Conservation (phyloP, 352 stramenopile genomes). For the Globisporangium perplexum region DNA sequence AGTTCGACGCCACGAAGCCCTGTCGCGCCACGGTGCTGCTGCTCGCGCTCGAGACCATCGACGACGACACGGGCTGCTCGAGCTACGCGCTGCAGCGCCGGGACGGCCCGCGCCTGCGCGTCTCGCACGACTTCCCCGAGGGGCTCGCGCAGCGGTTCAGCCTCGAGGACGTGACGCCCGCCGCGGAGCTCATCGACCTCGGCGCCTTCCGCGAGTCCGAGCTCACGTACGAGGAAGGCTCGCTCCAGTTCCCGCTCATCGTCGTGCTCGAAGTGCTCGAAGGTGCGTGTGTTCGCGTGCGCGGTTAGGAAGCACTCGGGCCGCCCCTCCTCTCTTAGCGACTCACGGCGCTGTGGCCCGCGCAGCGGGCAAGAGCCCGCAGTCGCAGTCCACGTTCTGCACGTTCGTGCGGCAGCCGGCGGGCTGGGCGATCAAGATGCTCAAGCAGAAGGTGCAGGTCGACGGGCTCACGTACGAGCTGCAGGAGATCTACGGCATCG, state of each 20-base stretch:
- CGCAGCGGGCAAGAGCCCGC: constrained; percentile 24
- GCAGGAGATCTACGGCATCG: constrained; percentile 86
- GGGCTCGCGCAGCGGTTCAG: constrained; percentile 54
- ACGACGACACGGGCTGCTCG: constrained; percentile 56
- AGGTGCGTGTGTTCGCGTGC: constrained; percentile 12
- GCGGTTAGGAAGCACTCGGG: too few relatives aligned
- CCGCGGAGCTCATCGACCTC: constrained; percentile 36
- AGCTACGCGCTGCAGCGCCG: constrained; percentile 46
- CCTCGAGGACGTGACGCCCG: constrained; percentile 16
- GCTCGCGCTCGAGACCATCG: constrained; percentile 57
- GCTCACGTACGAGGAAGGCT: constrained; percentile 36
- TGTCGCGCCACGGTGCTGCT: constrained; percentile 65
- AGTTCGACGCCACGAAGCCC: constrained; percentile 74
- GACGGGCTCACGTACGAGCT: constrained; percentile 79
- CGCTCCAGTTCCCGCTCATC: constrained; percentile 56
- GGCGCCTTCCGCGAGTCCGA: constrained; percentile 27
- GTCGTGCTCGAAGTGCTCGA: constrained; percentile 60
- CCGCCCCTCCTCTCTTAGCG: too few relatives aligned
- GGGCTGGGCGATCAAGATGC: constrained; percentile 57
- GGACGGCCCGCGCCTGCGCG: constrained; percentile 24
- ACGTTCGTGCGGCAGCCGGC: constrained; percentile 51
- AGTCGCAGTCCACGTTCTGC: constrained; percentile 80
- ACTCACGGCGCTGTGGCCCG: background rate
- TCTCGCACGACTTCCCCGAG: constrained; percentile 36
- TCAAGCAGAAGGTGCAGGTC: constrained; percentile 81